Evolutionary conservation across 2,329 filamentous ascomycete genomes (phyloP), one percentile per base, ranked within the genome.

Genomic region (Byssochlamys sp.): DNA sequence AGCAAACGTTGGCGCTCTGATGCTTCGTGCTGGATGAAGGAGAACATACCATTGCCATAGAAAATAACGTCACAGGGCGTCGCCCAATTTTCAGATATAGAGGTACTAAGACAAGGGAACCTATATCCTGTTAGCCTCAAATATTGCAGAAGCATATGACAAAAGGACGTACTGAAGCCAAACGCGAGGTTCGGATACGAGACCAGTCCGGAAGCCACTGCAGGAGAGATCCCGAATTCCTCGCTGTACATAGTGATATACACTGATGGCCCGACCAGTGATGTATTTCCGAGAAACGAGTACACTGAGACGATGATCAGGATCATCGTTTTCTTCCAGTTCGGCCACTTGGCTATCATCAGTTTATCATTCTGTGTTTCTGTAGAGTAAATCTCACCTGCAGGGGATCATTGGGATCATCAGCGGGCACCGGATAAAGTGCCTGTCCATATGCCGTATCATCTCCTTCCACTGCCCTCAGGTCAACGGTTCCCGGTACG

Each of bases 101-200:
- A 0, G 82, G 82, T 0, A 85, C 81, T 1, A 84, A 73, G 2
- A 85, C 45, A 24, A 85, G 71, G 0, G 80, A 81, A 2, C 77
- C 74, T 27, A 53, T 31, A 24, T 2, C 12, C 4, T 12, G 48
- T 53, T 14, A 57, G 29, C 24, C 11, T 24, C 3, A 31, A 31
- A 7, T 7, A 48, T 25, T 9, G 27, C 11, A 7, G 9, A 31
- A 2, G 7, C 29, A 49, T 50, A 29, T 57, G 28, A 14, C n/a
- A 39, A n/a, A 0, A 1, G 24, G 6, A 64, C 65, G 59, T 69
- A 69, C 79, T 80, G 59, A 84, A 82, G 0, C 83, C 83, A 68
- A 82, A 85, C 3, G 80, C 78, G 24, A 85, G 73, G 65, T 84
- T 85, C 0, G 82, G 78, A 64, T 85, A 85, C 10, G 80, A 83